A percentile compares a stretch with the other conserved stretches of the same genome.
phyloP scores from a whole-genome alignment of 768 basidiomycete genomes.

The Trametes cubensis region DNA sequence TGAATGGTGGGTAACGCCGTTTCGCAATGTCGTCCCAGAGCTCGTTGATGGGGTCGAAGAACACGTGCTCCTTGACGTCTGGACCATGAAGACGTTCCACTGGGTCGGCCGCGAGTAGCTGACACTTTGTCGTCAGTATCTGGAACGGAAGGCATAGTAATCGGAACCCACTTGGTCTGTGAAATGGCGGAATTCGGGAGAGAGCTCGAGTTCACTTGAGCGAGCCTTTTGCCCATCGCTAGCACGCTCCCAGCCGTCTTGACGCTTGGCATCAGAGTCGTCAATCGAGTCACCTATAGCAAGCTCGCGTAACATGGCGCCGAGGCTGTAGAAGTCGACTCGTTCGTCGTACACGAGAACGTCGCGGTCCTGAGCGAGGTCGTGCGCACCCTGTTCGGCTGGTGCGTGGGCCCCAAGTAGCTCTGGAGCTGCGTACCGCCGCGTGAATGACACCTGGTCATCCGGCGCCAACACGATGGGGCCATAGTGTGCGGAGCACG shows the following conservation, averaged over 20 bases:
- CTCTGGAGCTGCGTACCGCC: conserved; percentile 26
- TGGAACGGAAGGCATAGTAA: neutral
- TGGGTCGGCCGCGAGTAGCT: conserved; percentile 9
- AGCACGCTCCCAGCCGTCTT: conserved; percentile 14
- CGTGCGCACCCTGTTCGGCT: too few relatives aligned
- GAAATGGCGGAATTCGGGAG: conserved; percentile 4
- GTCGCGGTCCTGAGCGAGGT: neutral
- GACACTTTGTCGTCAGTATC: neutral
- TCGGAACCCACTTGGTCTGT: conserved; percentile 2
- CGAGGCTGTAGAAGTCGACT: conserved; percentile 25
- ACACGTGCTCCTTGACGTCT: conserved; percentile 5
- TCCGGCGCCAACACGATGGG: conserved; percentile 17
- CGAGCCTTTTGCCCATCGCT: conserved; percentile 6
- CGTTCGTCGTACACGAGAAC: conserved; percentile 24
- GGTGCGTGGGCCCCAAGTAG: conserved; percentile 10
- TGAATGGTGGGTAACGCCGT: conserved; percentile 12
- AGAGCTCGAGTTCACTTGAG: neutral
- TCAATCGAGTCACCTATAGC: conserved; percentile 10
- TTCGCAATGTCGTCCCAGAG: conserved; percentile 21
- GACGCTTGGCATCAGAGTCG: neutral
- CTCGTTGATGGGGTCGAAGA: conserved; percentile 15
- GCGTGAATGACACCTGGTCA: conserved; percentile 25
- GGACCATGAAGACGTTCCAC: conserved; percentile 16
- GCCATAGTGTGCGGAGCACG: conserved; percentile 1
- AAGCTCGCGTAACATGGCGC: conserved; percentile 22